Base-by-base conservation (phyloP, 1,139 yeast species). In the Torulaspora pretoriensis region DNA sequence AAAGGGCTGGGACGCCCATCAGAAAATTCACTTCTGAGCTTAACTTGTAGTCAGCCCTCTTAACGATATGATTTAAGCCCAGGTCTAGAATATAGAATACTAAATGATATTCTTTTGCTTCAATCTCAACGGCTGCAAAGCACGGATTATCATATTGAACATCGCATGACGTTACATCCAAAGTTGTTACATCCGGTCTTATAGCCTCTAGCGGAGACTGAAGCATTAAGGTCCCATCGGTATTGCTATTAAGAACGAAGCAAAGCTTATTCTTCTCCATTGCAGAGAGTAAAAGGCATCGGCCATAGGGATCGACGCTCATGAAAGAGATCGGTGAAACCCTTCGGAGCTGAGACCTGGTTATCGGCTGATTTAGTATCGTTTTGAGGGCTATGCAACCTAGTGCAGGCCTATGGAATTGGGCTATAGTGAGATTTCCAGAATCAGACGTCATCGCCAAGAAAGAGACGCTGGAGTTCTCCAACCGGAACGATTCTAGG, bases 61-160 rank as follows among this genome's bases (percentile, higher is more conserved):
- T 75, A 2, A 83, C 72, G 1, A 89, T 76, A 59, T 83, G 85
- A 59, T 90, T 89, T 43, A 90, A 69, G 0, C 97, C 96, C 42
- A 86, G 74, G 63, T 92, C 97, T 25, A 90, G 68, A 59, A 87
- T 94, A 65, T 90, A 90, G 61, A 76, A 83, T 7, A 78, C 75
- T 47, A 90, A 66, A 32, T 61, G 57, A 42, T 67, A 67, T 37
- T 57, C 48, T 43, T 49, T 53, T n/a, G 51, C 47, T 43, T 80
- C 85, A n/a, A 76, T 69, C 61, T 92, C 97, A 14, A 92, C 66
- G 0, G 92, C 75, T 0, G 88, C 95, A 72, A 88, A 89, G 5
- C 78, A 60, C 0, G 98, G 97, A 60, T 88, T 88, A 14, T 83
- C 92, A 60, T 73, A 83, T 1, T 83, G 87, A 2, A 81, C 84